phyloP scores from a whole-genome alignment of 2,329 filamentous ascomycete species.

The Fonsecaea erecta region DNA sequence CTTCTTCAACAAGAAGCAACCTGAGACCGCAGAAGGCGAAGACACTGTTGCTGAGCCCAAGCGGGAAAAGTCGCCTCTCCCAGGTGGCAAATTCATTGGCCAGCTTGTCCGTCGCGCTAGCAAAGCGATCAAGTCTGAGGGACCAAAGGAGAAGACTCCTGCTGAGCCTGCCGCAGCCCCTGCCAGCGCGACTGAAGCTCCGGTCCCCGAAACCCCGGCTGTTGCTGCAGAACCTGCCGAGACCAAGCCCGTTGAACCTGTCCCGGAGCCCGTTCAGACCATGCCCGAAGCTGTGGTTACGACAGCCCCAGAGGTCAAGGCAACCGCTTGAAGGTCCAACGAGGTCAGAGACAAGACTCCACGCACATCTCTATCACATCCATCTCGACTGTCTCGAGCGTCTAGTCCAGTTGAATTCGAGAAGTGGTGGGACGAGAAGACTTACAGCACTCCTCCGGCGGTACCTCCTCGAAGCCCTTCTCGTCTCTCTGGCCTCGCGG shows the following conservation, averaged over 20 bases:
- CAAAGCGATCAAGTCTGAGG: slow-evolving; percentile 52
- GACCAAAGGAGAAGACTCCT: slow-evolving; percentile 39
- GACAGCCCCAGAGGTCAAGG: slow-evolving; percentile 36
- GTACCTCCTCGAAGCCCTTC: slow-evolving; percentile 38
- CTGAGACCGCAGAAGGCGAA: slow-evolving; percentile 50
- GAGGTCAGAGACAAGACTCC: slow-evolving; percentile 39
- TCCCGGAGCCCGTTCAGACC: slow-evolving; percentile 27
- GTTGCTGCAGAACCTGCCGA: slow-evolving; percentile 38
- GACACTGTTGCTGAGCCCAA: slow-evolving; percentile 53
- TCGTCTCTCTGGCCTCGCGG: slow-evolving; percentile 40
- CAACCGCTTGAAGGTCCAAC: slow-evolving; percentile 39
- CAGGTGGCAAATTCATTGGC: slow-evolving; percentile 47
- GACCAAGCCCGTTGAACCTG: slow-evolving; percentile 29
- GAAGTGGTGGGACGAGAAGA: slow-evolving; percentile 41
- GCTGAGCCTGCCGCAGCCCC: slow-evolving; percentile 38
- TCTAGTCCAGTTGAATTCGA: slow-evolving; percentile 40
- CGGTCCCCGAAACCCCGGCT: slow-evolving; percentile 38
- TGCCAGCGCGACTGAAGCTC: slow-evolving; percentile 30
- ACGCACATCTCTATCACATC: slow-evolving; percentile 37
- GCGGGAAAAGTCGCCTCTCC: slow-evolving; percentile 45
- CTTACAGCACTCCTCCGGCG: slow-evolving; percentile 29
- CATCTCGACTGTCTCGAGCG: slow-evolving; percentile 35
- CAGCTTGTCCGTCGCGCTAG: slow-evolving; percentile 56
- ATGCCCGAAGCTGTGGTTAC: slow-evolving; percentile 26
- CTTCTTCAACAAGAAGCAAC: slow-evolving; percentile 61